Evolutionary conservation across 2,329 filamentous ascomycete genomes (phyloP).

Genomic region (Aspergillus texensis): DNA sequence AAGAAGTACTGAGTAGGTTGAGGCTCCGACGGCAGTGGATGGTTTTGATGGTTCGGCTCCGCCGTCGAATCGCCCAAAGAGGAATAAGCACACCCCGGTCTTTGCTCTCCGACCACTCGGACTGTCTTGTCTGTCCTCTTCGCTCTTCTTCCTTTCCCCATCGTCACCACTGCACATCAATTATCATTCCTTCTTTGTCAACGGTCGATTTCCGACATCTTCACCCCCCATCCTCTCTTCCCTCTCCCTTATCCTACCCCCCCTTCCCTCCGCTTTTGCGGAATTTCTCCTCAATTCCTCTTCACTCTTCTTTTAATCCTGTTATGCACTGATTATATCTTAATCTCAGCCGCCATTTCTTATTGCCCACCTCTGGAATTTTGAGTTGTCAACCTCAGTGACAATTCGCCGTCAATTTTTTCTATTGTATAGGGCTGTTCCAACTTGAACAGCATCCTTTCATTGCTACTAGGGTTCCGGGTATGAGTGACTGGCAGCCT

Average conservation of each 20-base stretch:
- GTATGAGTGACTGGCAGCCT: conserved; percentile 5
- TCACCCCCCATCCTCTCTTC: conserved; percentile 10
- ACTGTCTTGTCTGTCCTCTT: conserved; percentile 22
- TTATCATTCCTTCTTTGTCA: conserved; percentile 3
- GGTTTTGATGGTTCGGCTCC: conserved; percentile 11
- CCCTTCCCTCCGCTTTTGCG: conserved; percentile 12
- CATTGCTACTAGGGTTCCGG: not conserved
- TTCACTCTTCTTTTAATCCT: conserved; percentile 18
- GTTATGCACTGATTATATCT: conserved; percentile 21
- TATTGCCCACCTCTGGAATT: conserved; percentile 6
- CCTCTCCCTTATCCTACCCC: conserved; percentile 10
- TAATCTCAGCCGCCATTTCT: conserved; percentile 22
- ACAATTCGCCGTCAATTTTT: not conserved
- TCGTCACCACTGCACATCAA: conserved; percentile 4
- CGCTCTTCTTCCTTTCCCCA: conserved; percentile 8
- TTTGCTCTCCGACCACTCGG: conserved; percentile 19
- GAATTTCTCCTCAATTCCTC: conserved; percentile 13
- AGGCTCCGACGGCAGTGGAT: not conserved
- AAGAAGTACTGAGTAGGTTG: not conserved
- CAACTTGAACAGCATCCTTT: not conserved
- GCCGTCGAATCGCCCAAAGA: conserved; percentile 15
- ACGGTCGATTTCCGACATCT: conserved; percentile 3
- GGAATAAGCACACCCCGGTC: conserved; percentile 15
- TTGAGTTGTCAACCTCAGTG: not conserved
- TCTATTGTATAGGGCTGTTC: conserved; percentile 1